phyloP scores from a whole-genome alignment of 2,329 filamentous ascomycete species.

The Cercospora zeina region DNA sequence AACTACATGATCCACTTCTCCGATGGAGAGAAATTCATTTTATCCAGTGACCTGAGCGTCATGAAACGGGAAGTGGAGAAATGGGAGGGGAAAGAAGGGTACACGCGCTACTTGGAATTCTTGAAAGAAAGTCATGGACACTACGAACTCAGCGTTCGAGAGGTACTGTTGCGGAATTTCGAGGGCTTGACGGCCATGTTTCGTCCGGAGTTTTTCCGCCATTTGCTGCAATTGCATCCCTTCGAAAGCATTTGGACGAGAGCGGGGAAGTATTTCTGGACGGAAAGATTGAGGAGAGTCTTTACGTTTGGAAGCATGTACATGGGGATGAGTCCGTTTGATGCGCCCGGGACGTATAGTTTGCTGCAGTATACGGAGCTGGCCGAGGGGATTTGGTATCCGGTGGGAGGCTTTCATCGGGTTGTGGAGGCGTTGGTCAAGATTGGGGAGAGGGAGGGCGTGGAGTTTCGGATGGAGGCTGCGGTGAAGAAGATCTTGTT shows the following conservation, averaged over 20 bases:
- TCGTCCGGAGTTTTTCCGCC: conserved; percentile 58
- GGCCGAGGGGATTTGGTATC: conserved; percentile 75
- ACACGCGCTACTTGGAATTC: conserved; percentile 67
- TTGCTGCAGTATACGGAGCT: conserved; percentile 74
- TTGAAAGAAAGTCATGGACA: conserved; percentile 67
- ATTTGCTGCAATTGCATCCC: conserved; percentile 64
- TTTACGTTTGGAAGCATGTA: conserved; percentile 83
- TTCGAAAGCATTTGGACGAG: conserved; percentile 70
- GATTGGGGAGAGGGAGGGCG: conserved; percentile 63
- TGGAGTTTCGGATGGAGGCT: conserved; percentile 62
- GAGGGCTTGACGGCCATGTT: conserved; percentile 59
- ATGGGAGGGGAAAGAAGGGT: conserved; percentile 71
- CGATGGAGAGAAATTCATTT: conserved; percentile 63
- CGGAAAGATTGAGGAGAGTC: conserved; percentile 66
- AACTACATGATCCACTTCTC: conserved; percentile 76
- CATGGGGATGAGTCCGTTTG: conserved; percentile 77
- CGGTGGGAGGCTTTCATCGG: conserved; percentile 67
- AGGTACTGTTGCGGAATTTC: conserved; percentile 70
- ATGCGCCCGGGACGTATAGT: conserved; percentile 72
- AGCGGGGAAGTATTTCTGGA: conserved; percentile 67
- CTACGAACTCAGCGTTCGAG: conserved; percentile 66
- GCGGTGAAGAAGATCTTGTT: conserved; percentile 59
- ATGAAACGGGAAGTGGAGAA: conserved; percentile 72
- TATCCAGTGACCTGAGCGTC: conserved; percentile 66
- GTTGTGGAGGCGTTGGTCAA: conserved; percentile 62